Evolutionary conservation across 345 rosid species (phyloP).

Genomic region (Populus pruinosa): DNA sequence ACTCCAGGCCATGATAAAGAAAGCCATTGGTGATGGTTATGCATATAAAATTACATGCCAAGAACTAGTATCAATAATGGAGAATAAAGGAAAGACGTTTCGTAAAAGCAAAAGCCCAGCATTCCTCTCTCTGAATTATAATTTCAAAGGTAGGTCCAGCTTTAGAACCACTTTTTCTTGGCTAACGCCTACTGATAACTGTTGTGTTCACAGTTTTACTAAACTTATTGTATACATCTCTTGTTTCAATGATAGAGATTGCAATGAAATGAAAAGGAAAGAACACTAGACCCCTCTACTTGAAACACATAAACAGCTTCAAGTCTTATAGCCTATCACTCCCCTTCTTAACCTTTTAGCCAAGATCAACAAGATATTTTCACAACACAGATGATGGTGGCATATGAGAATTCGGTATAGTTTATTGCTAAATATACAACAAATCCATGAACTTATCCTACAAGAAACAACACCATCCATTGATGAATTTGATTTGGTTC

Average conservation of each 20-base stretch:
- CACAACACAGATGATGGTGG: neutral
- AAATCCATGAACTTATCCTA: neutral
- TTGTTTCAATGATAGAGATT: neutral
- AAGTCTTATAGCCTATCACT: neutral
- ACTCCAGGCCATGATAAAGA: slow-evolving; percentile 32
- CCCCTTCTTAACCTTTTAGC: neutral
- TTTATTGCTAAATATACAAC: neutral
- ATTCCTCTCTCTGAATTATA: slow-evolving; percentile 25
- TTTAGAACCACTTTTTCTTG: slow-evolving; percentile 36
- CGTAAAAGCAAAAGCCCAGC: slow-evolving; percentile 14
- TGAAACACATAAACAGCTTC: neutral
- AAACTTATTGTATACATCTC: neutral
- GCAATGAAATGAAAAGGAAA: neutral
- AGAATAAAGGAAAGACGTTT: slow-evolving; percentile 34
- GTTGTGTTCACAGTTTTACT: neutral
- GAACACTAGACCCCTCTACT: neutral
- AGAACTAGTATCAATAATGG: slow-evolving; percentile 24
- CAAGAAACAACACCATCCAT: neutral
- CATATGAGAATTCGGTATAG: neutral
- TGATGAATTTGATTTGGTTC: neutral
- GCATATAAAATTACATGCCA: slow-evolving; percentile 10
- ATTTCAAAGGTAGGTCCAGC: slow-evolving; percentile 42
- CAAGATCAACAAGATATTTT: neutral
- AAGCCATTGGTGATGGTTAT: slow-evolving; percentile 25
- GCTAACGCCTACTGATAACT: slow-evolving; percentile 10